Evolutionary conservation across 179 eudicot genomes (phyloP).

Genomic region (Spergularia azorica): DNA sequence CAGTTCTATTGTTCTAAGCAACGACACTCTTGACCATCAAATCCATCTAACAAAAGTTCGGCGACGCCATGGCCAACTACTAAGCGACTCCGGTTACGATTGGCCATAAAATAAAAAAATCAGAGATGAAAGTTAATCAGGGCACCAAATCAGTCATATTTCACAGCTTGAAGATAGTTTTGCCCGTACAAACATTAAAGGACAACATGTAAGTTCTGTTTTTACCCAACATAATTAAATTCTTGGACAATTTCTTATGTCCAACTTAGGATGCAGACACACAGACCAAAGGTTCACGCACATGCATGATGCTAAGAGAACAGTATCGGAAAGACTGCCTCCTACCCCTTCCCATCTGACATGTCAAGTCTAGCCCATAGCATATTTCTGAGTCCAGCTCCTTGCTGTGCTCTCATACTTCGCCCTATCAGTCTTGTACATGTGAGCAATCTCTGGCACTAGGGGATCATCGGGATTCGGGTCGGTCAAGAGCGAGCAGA

Average conservation of each 20-base stretch:
- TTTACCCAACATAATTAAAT: slow-evolving; percentile 23
- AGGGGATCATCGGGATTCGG: slow-evolving; percentile 46
- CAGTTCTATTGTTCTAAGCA: too few species aligned
- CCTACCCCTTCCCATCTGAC: slow-evolving; percentile 15
- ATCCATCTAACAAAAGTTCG: too few species aligned
- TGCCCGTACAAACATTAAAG: slow-evolving; percentile 30
- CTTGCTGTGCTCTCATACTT: slow-evolving; percentile 49
- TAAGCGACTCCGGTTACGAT: too few species aligned
- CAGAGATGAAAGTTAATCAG: not conserved
- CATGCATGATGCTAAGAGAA: slow-evolving; percentile 32
- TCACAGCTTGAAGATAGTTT: slow-evolving; percentile 33
- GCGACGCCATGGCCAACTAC: too few species aligned
- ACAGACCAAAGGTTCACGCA: slow-evolving; percentile 36
- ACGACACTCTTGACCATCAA: too few species aligned
- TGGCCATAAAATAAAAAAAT: too few species aligned
- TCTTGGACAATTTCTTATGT: slow-evolving; percentile 33
- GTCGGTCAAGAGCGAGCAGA: slow-evolving; percentile 43
- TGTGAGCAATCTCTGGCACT: slow-evolving; percentile 45
- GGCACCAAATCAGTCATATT: slow-evolving; percentile 33
- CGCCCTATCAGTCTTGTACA: slow-evolving; percentile 45
- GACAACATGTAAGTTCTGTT: slow-evolving; percentile 28
- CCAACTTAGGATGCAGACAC: slow-evolving; percentile 44
- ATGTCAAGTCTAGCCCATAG: slow-evolving; percentile 36
- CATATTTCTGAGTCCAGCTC: slow-evolving; percentile 55
- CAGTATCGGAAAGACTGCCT: slow-evolving; percentile 21